A percentile compares a stretch with the other conserved stretches of the same genome.
Evolutionary conservation across 2,329 filamentous ascomycete genomes (phyloP).

Genomic region (Talaromyces rugulosus): DNA sequence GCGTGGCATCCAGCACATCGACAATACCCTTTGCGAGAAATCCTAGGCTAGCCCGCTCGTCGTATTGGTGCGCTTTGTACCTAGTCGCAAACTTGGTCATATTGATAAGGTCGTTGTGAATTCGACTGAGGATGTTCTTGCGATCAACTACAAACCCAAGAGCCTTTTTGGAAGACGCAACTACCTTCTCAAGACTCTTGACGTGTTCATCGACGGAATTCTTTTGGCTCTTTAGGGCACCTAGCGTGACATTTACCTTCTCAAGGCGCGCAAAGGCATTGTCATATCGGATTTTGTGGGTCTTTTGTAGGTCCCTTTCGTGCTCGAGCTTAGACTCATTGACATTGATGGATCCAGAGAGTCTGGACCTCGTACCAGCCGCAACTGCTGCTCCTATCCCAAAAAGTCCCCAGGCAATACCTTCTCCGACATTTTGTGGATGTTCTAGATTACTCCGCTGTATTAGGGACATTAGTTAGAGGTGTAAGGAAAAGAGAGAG

Average conservation of each 20-base stretch:
- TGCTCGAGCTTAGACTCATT: neutral
- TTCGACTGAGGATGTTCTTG: neutral
- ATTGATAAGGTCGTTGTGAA: neutral
- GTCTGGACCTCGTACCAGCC: neutral
- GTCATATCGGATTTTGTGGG: neutral
- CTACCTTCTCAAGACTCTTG: neutral
- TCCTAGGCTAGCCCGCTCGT: neutral
- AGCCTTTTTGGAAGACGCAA: neutral
- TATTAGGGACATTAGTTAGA: neutral
- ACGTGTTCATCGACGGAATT: neutral
- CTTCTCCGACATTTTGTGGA: neutral
- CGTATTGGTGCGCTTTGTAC: neutral
- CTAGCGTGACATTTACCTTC: neutral
- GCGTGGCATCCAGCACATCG: neutral
- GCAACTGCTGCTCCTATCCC: neutral
- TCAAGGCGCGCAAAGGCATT: neutral
- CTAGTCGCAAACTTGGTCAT: neutral
- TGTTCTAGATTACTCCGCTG: neutral
- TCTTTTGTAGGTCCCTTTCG: neutral
- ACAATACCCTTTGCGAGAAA: neutral
- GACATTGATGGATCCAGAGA: neutral
- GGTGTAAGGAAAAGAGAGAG: no score
- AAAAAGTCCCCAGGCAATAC: neutral
- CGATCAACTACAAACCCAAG: neutral
- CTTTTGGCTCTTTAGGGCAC: neutral